Conservation (phyloP, 208 protist genomes). For the Vickermania spadyakhi region DNA sequence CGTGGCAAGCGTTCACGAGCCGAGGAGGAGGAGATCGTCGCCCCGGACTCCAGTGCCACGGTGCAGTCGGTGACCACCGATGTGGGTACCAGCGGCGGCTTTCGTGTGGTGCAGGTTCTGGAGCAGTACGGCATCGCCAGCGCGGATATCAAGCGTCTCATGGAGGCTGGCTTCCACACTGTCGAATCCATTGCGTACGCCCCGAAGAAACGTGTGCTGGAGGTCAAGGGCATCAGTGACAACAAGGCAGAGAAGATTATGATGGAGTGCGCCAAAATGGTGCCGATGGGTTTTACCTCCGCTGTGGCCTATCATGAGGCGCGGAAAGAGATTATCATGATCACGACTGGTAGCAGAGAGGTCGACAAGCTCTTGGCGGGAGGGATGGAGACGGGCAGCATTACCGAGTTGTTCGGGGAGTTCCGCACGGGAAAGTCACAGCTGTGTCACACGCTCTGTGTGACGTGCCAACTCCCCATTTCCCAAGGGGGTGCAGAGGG, state of each 20-base stretch:
- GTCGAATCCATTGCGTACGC: constrained; percentile 96
- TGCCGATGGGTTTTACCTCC: constrained; percentile 97
- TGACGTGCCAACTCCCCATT: constrained; percentile 96
- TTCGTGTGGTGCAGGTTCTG: constrained; percentile 85
- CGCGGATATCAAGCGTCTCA: constrained; percentile 97
- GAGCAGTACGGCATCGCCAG: constrained; percentile 91
- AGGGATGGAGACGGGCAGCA: constrained; percentile 98
- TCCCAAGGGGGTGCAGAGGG: constrained; percentile 95
- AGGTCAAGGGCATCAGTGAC: constrained; percentile 98
- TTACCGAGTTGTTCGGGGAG: constrained; percentile 99
- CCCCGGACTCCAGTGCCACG: constrained; percentile 8
- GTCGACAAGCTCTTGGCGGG: constrained; percentile 96
- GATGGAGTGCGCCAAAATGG: constrained; percentile 90
- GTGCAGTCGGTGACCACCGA: constrained; percentile 17
- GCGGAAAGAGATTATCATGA: constrained; percentile 93
- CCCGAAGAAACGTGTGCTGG: constrained; percentile 94
- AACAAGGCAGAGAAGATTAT: constrained; percentile 98
- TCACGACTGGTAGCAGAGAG: constrained; percentile 98
- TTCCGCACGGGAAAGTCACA: constrained; percentile 99
- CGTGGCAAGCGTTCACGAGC: constrained; percentile 32
- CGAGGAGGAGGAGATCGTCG: constrained; percentile 29
- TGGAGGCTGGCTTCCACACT: constrained; percentile 93
- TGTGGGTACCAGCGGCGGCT: constrained; percentile 30
- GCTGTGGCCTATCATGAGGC: constrained; percentile 95
- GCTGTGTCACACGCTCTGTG: constrained; percentile 98